Evolutionary conservation across 2,329 filamentous ascomycete genomes (phyloP).

Genomic region (Xylaria sp.): DNA sequence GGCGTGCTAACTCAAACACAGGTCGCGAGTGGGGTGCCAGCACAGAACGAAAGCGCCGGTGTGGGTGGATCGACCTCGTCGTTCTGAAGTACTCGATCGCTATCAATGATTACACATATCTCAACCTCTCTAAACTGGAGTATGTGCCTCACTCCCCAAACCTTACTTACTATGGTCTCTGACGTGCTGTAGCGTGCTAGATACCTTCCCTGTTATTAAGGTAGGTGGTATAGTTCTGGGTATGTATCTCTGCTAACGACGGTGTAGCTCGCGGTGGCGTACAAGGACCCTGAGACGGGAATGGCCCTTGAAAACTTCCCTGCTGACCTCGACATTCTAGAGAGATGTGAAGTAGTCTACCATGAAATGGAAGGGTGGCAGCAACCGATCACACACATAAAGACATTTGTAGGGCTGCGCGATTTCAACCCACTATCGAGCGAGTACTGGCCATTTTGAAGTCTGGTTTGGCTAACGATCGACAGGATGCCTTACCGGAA

Average conservation of each 20-base stretch:
- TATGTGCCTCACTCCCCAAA: not conserved
- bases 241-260: not conserved
- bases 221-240: not conserved
- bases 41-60: slow-evolving; percentile 60
- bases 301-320: slow-evolving; percentile 65
- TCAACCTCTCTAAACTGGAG: slow-evolving; percentile 66
- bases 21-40: slow-evolving; percentile 29
- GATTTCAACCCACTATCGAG: not conserved
- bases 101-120: slow-evolving; percentile 69
- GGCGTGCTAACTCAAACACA: slow-evolving; percentile 43
- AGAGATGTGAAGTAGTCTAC: slow-evolving; percentile 63
- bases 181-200: slow-evolving; percentile 57
- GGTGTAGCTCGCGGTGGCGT: slow-evolving; percentile 66
- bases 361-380: slow-evolving; percentile 73
- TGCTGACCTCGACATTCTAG: slow-evolving; percentile 58
- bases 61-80: slow-evolving; percentile 66
- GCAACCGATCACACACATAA: slow-evolving; percentile 63
- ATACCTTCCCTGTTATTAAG: slow-evolving; percentile 76
- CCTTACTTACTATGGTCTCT: not conserved
- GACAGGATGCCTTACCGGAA: slow-evolving; percentile 60
- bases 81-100: slow-evolving; percentile 64
- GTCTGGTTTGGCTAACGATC: not conserved
- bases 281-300: slow-evolving; percentile 56
- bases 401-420: slow-evolving; percentile 52
- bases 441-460: not conserved